Percentiles rank a stretch among this genome's conserved stretches.
phyloP scores from a whole-genome alignment of 257 asterid species.

The Solanum chmielewskii region DNA sequence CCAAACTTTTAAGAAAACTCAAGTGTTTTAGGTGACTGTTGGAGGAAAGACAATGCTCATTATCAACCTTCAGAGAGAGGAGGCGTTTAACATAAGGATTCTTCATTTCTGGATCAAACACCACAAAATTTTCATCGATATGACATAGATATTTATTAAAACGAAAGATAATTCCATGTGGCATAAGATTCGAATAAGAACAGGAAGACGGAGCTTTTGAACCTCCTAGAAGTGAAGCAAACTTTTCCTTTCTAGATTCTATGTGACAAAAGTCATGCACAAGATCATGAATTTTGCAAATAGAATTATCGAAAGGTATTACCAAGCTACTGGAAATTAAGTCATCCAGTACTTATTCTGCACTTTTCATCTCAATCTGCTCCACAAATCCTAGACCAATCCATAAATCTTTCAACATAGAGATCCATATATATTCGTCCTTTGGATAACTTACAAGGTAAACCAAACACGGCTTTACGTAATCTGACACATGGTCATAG shows the following conservation, averaged over 20 bases:
- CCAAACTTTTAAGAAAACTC: background rate
- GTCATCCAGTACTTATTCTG: background rate
- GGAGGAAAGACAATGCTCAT: background rate
- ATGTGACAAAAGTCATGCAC: conserved; percentile 4
- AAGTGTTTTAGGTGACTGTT: background rate
- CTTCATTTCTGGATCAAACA: background rate
- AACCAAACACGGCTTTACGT: conserved; percentile 16
- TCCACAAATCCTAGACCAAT: conserved; percentile 14
- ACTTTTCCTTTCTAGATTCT: background rate
- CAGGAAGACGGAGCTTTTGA: background rate
- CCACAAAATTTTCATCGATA: background rate
- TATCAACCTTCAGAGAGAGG: background rate
- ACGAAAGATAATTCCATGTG: background rate
- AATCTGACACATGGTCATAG: conserved; percentile 10
- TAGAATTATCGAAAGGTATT: background rate
- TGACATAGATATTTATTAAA: background rate
- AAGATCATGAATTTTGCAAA: conserved; percentile 8
- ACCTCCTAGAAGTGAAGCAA: background rate
- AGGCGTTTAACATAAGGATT: background rate
- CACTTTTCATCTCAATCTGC: background rate
- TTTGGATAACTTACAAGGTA: conserved; percentile 12
- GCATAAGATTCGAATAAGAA: background rate
- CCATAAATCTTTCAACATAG: conserved; percentile 9
- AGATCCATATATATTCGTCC: background rate
- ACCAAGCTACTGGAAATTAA: conserved; percentile 12